Percentiles rank a stretch among this genome's conserved stretches.
Evolutionary conservation across 2,329 filamentous ascomycete genomes (phyloP).

Genomic region (Clonostachys rhizophaga): DNA sequence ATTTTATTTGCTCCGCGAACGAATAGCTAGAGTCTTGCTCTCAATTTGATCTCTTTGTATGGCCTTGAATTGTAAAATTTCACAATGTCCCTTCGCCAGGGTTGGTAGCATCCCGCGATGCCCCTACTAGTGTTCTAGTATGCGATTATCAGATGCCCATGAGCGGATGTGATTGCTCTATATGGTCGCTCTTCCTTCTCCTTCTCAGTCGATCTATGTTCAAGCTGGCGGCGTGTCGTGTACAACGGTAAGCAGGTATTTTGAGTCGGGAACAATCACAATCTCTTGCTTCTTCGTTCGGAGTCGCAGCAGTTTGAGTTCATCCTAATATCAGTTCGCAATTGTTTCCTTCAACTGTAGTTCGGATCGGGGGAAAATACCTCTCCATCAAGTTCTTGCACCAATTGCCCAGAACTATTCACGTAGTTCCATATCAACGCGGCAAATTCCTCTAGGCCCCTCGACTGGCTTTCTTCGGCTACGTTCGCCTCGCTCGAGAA

Average conservation of each 20-base stretch:
- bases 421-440: conserved; percentile 74
- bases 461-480: conserved; percentile 41
- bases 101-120: no score
- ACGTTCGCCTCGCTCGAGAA: conserved; percentile 39
- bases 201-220: conserved; percentile 3
- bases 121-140: no score
- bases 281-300: conserved; percentile 83
- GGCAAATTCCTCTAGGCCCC: conserved; percentile 68
- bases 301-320: conserved; percentile 69
- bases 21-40: no score
- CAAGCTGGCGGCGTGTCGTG: conserved; percentile 74
- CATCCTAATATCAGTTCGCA: conserved; percentile 48
- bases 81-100: no score
- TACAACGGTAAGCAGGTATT: conserved; percentile 74
- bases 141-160: no score
- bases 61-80: no score
- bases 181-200: no score
- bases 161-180: no score
- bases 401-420: conserved; percentile 61
- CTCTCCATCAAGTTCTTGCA: conserved; percentile 70
- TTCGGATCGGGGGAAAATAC: conserved; percentile 26
- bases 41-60: no score
- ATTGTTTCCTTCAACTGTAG: neutral
- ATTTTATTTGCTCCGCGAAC: no score
- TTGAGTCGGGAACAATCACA: conserved; percentile 75